A percentile compares a stretch with the other conserved stretches of the same genome.
These are phyloP conservation scores for Avena sativa DNA, from an alignment of 176 grass and related monocot genomes.

Conservation along the genomic window DNA sequence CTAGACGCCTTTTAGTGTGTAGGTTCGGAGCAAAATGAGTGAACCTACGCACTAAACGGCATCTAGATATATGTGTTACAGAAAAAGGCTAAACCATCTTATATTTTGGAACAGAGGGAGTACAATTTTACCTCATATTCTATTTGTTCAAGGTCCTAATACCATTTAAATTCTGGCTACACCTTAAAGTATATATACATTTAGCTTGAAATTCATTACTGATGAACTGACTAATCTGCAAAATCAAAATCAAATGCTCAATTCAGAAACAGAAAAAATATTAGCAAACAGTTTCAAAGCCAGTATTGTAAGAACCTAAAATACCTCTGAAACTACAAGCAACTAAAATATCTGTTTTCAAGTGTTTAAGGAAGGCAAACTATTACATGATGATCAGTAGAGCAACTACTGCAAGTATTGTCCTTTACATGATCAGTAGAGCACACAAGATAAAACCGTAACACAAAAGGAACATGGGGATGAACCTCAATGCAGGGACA, in stretches of 20 bases:
- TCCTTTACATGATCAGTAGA: background rate
- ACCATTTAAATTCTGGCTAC: constrained; percentile 13
- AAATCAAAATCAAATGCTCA: constrained; percentile 15
- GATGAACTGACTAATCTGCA: background rate
- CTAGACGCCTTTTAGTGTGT: too few species aligned
- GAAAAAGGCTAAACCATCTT: too few species aligned
- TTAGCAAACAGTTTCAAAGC: background rate
- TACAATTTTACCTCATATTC: constrained; percentile 14
- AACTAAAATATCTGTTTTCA: background rate
- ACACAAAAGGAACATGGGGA: background rate
- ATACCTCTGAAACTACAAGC: background rate
- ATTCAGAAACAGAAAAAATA: background rate
- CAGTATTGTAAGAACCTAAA: background rate
- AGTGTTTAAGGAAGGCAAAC: constrained; percentile 9
- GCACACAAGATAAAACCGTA: background rate
- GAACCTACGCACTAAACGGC: too few species aligned
- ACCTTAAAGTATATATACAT: background rate
- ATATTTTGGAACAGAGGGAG: too few species aligned
- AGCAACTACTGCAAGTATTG: background rate
- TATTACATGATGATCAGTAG: background rate
- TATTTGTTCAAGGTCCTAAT: constrained; percentile 2
- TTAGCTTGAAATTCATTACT: constrained; percentile 4
- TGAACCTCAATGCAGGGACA: background rate
- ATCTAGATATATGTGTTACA: too few species aligned
- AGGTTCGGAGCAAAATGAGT: too few species aligned